Base-by-base conservation (phyloP, 2,329 filamentous ascomycete genomes). In the Keithomyces neogunnii region DNA sequence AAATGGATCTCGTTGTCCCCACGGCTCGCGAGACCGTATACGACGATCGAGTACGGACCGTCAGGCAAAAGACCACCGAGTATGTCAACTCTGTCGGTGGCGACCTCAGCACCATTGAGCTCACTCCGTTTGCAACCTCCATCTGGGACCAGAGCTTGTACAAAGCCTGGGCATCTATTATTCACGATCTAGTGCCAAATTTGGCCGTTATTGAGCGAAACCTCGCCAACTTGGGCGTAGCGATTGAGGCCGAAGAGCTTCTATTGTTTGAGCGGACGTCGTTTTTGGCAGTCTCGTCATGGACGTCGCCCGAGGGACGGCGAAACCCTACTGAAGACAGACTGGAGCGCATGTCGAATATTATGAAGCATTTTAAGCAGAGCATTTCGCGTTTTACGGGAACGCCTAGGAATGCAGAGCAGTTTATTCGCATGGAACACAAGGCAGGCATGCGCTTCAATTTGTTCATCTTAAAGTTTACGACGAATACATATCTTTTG, bases 71-170 rank as follows among this genome's bases (percentile, higher is more conserved):
- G 63, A 91, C 88, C 2, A 61, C 67, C 40, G 80, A 82, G 62
- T 76, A 76, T 57, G 70, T 74, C 45, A 62, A 65, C 49, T 65
- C 64, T 4, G 58, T 69, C 28, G 60, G 62, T 43, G 62, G 65
- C 30, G 66, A 65, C 51, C 56, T 66, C 49, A 56, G 56, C 47
- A 55, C 56, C 55, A 56, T 36, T 65, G 80, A 85, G 56, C 78
- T 96, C 54, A 88, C 89, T 53, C 90, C 91, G 53, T 97, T 96
- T 66, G 88, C 90, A 8, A 97, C 92, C 33, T 95, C 88, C 50
- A 99, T 99, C 64, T 99, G 93, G 93, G 93, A 99, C 64, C 93
- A 99, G 73, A 95, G 88, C 51, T 76, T 99, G 38, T 99, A 97
- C 76, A 95, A 95, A 69, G 93, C 93, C 1, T 99, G 93, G 93